Evolutionary conservation across 2,329 filamentous ascomycete species (phyloP).

Genomic region (Cladosporium sp.): DNA sequence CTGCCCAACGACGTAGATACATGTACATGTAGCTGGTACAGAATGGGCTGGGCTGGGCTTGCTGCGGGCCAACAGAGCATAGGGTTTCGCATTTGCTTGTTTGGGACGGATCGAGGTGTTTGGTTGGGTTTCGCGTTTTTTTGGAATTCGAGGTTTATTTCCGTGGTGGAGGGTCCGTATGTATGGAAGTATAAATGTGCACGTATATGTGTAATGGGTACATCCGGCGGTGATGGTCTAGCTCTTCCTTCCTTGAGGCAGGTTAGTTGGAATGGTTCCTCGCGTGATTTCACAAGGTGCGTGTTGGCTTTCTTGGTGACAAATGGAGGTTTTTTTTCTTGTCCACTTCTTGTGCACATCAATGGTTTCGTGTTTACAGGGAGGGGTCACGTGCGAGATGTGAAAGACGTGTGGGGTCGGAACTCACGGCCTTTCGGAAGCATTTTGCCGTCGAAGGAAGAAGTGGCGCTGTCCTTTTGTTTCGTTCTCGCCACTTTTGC

Average conservation of each 20-base stretch:
- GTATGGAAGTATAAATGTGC: neutral
- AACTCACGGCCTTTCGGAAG: neutral
- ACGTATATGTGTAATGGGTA: neutral
- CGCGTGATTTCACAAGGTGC: too few relatives aligned
- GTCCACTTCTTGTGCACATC: neutral
- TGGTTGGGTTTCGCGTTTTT: neutral
- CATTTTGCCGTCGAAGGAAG: neutral
- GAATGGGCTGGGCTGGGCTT: neutral
- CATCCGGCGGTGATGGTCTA: neutral
- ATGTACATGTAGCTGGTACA: neutral
- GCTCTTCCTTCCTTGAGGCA: neutral
- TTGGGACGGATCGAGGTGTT: neutral
- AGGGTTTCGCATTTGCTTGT: slow-evolving; percentile 1
- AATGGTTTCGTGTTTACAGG: neutral
- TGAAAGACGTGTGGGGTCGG: neutral
- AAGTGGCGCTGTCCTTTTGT: neutral
- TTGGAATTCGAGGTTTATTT: neutral
- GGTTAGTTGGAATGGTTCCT: neutral
- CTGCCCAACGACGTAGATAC: neutral
- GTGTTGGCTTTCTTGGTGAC: too few relatives aligned
- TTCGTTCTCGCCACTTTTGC: neutral
- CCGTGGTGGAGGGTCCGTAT: neutral
- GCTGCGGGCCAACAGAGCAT: neutral
- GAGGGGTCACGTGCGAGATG: neutral
- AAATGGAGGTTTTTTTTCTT: too few relatives aligned